Percentiles rank a stretch among this genome's conserved stretches.
Conservation (phyloP, 2,329 filamentous ascomycete genomes). For the Allantophomopsis cytisporea region DNA sequence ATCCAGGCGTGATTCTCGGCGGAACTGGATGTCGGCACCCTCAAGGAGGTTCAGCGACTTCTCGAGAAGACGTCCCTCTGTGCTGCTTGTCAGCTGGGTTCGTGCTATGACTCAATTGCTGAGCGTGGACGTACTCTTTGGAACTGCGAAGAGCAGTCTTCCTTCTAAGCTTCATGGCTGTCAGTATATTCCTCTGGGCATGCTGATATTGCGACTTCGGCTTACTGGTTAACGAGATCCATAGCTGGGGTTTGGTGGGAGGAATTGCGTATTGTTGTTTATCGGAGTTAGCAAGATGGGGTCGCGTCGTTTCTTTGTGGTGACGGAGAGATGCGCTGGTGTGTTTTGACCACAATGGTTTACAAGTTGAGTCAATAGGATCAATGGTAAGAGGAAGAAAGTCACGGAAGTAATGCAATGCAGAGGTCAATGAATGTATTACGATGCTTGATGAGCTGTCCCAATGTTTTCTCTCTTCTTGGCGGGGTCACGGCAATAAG, state of each 20-base stretch:
- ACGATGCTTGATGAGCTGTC: too few relatives aligned
- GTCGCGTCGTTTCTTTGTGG: too few relatives aligned
- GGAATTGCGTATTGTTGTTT: background rate
- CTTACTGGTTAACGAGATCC: conserved; percentile 50
- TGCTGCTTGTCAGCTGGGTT: conserved; percentile 6
- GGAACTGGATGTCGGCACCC: conserved; percentile 93
- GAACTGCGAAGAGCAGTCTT: conserved; percentile 90
- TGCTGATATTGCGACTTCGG: conserved; percentile 6
- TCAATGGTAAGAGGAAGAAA: too few relatives aligned
- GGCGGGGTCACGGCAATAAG: too few relatives aligned
- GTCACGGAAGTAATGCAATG: too few relatives aligned
- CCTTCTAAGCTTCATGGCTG: conserved; percentile 61
- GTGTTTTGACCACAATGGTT: too few relatives aligned
- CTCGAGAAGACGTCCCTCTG: conserved; percentile 81
- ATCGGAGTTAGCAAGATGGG: too few relatives aligned
- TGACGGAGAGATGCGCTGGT: too few relatives aligned
- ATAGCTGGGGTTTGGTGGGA: conserved; percentile 18
- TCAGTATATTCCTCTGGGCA: conserved; percentile 28
- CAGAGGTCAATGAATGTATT: too few relatives aligned
- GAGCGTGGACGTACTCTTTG: conserved; percentile 68
- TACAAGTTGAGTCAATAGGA: too few relatives aligned
- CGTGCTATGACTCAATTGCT: conserved; percentile 2
- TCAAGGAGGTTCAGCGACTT: conserved; percentile 80
- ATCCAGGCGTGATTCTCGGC: conserved; percentile 86
- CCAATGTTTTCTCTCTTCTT: too few relatives aligned